A percentile compares a stretch with the other conserved stretches of the same genome.
Conservation (phyloP, 495 filamentous ascomycete genomes). For the Hypoxylon lenormandii region DNA sequence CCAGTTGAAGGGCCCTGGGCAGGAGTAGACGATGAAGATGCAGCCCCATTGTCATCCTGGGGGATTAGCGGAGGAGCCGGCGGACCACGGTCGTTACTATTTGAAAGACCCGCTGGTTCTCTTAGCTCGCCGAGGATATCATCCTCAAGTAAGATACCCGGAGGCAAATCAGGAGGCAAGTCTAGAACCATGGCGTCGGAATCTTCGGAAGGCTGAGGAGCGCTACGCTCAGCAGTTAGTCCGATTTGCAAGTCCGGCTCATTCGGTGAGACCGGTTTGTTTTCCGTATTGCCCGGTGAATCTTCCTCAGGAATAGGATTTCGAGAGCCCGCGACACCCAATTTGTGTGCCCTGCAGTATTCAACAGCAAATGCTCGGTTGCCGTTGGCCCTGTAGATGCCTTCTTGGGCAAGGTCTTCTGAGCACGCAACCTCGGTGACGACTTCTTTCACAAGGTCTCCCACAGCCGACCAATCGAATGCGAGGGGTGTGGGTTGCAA, state of each 20-base stretch:
- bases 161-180: slow-evolving; percentile 37
- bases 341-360: slow-evolving; percentile 74
- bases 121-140: slow-evolving; percentile 37
- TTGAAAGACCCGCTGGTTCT: slow-evolving; percentile 30
- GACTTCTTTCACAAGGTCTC: slow-evolving; percentile 46
- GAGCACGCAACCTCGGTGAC: slow-evolving; percentile 34
- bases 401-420: slow-evolving; percentile 75
- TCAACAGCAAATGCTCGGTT: slow-evolving; percentile 69
- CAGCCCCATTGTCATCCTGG: slow-evolving; percentile 25
- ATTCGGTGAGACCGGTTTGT: slow-evolving; percentile 32
- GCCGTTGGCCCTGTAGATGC: slow-evolving; percentile 83
- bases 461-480: slow-evolving; percentile 47
- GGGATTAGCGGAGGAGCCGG: slow-evolving; percentile 29
- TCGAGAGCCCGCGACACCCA: slow-evolving; percentile 58
- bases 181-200: slow-evolving; percentile 49
- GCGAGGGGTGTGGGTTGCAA: slow-evolving; percentile 53
- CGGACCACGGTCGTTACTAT: slow-evolving; percentile 34
- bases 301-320: slow-evolving; percentile 76
- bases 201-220: slow-evolving; percentile 18
- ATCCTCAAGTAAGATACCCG: slow-evolving; percentile 47
- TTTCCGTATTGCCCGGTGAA: slow-evolving; percentile 37
- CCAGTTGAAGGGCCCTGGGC: slow-evolving; percentile 35
- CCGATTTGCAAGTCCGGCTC: slow-evolving; percentile 38
- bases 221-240: slow-evolving; percentile 3
- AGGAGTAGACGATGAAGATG: slow-evolving; percentile 42